Evolutionary conservation across 2,329 filamentous ascomycete species (phyloP).

Genomic region (Ceratocystis eucalypticola): DNA sequence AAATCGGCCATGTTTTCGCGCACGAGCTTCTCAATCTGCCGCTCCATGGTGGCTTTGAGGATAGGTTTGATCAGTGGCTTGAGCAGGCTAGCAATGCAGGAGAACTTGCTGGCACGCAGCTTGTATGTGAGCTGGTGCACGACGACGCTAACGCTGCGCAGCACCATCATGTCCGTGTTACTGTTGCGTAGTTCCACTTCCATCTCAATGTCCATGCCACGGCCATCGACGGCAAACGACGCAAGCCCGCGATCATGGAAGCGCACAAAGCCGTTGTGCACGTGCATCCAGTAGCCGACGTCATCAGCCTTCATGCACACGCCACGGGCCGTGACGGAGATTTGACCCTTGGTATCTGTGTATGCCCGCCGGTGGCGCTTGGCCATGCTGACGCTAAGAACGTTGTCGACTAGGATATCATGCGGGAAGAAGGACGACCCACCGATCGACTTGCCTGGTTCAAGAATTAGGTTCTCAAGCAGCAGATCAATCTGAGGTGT

Average conservation of each 20-base stretch:
- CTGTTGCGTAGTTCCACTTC: slow-evolving; percentile 74
- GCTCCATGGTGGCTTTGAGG: slow-evolving; percentile 65
- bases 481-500: slow-evolving; percentile 73
- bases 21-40: slow-evolving; percentile 60
- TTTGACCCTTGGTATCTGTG: slow-evolving; percentile 48
- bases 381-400: slow-evolving; percentile 60
- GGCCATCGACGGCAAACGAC: slow-evolving; percentile 71
- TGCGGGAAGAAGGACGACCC: slow-evolving; percentile 81
- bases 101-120: slow-evolving; percentile 60
- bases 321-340: slow-evolving; percentile 57
- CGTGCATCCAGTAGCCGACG: slow-evolving; percentile 76
- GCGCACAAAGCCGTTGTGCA: slow-evolving; percentile 61
- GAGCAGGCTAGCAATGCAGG: slow-evolving; percentile 65
- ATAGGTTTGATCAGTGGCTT: slow-evolving; percentile 75
- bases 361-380: slow-evolving; percentile 27
- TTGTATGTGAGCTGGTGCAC: slow-evolving; percentile 80
- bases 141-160: slow-evolving; percentile 61
- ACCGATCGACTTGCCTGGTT: slow-evolving; percentile 75
- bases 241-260: slow-evolving; percentile 74
- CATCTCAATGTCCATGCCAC: slow-evolving; percentile 73
- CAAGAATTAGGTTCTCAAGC: slow-evolving; percentile 78
- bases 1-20: slow-evolving; percentile 54
- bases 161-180: slow-evolving; percentile 62
- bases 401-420: slow-evolving; percentile 65
- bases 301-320: slow-evolving; percentile 75